These are phyloP conservation scores for Mycena galericulata DNA, from an alignment of 768 basidiomycete species.

Conservation along the genomic window DNA sequence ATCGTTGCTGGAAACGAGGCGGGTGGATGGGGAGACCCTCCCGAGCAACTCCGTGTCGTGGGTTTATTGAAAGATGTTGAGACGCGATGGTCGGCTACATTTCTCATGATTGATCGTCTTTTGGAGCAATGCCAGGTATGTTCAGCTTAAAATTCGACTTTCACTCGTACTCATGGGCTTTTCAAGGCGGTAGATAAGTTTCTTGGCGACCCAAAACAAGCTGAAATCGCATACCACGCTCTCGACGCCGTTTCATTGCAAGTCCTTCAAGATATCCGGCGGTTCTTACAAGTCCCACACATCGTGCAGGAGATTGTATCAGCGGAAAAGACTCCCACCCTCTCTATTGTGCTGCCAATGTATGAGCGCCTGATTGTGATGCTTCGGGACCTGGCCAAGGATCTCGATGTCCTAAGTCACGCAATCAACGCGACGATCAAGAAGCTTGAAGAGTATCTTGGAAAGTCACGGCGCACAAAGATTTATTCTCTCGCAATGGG, in stretches of 20 bases:
- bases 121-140: slow-evolving; percentile 31
- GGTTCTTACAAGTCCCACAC: slow-evolving; percentile 39
- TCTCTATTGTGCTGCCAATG: slow-evolving; percentile 42
- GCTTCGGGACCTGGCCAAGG: slow-evolving; percentile 17
- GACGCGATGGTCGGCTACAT: slow-evolving; percentile 46
- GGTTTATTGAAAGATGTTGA: slow-evolving; percentile 44
- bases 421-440: slow-evolving; percentile 31
- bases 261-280: slow-evolving; percentile 39
- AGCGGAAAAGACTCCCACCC: slow-evolving; percentile 44
- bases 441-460: slow-evolving; percentile 17
- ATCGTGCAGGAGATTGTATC: slow-evolving; percentile 41
- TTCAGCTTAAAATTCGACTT: slow-evolving; percentile 24
- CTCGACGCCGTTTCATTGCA: slow-evolving; percentile 22
- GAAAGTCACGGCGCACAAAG: not conserved
- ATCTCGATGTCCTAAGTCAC: not conserved
- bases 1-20: slow-evolving; percentile 17
- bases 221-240: slow-evolving; percentile 17
- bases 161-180: slow-evolving; percentile 10
- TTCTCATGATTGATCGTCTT: slow-evolving; percentile 45
- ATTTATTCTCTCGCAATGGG: not conserved
- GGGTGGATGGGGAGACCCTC: slow-evolving; percentile 35
- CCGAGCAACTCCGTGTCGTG: slow-evolving; percentile 38
- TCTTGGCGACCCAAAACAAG: slow-evolving; percentile 23
- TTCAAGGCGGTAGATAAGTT: slow-evolving; percentile 11
- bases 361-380: slow-evolving; percentile 43